These are phyloP conservation scores for Kodamaea kakaduensis DNA, from an alignment of 805 yeast species.

Conservation along the genomic window DNA sequence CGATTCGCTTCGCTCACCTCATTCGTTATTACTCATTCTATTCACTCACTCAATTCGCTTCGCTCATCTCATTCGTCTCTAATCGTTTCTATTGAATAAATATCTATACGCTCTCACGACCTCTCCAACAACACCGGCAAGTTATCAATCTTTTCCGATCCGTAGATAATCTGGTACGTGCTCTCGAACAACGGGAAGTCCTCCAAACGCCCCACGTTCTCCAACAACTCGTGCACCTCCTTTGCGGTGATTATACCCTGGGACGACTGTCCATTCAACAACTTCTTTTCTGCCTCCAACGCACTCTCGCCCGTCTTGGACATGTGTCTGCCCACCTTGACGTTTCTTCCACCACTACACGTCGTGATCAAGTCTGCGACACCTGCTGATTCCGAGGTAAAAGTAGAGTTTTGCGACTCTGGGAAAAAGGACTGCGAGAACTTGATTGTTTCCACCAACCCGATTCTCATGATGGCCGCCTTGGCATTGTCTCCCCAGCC, in stretches of 20 bases:
- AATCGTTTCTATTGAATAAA: slow-evolving; percentile 5
- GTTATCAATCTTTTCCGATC: slow-evolving; percentile 37
- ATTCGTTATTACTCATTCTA: no score
- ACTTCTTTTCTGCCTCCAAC: slow-evolving; percentile 39
- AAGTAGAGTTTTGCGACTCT: slow-evolving; percentile 33
- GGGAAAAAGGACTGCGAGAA: slow-evolving; percentile 37
- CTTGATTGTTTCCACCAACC: slow-evolving; percentile 40
- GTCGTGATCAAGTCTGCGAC: slow-evolving; percentile 48
- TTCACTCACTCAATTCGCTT: no score
- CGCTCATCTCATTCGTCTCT: background rate
- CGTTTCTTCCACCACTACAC: slow-evolving; percentile 47
- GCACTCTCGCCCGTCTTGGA: slow-evolving; percentile 40
- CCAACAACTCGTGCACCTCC: slow-evolving; percentile 45
- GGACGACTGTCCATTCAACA: slow-evolving; percentile 44
- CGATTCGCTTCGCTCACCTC: no score
- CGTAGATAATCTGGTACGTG: slow-evolving; percentile 41
- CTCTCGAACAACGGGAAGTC: slow-evolving; percentile 47
- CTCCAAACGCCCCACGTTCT: slow-evolving; percentile 26
- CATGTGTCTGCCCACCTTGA: slow-evolving; percentile 45
- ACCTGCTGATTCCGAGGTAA: slow-evolving; percentile 44
- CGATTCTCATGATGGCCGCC: slow-evolving; percentile 46
- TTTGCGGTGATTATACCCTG: slow-evolving; percentile 45
- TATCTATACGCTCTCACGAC: slow-evolving; percentile 6
- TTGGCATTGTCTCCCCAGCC: slow-evolving; percentile 51
- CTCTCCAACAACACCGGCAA: slow-evolving; percentile 39